phyloP scores from a whole-genome alignment of 352 stramenopile genomes.

The Phytophthora aleatoria region DNA sequence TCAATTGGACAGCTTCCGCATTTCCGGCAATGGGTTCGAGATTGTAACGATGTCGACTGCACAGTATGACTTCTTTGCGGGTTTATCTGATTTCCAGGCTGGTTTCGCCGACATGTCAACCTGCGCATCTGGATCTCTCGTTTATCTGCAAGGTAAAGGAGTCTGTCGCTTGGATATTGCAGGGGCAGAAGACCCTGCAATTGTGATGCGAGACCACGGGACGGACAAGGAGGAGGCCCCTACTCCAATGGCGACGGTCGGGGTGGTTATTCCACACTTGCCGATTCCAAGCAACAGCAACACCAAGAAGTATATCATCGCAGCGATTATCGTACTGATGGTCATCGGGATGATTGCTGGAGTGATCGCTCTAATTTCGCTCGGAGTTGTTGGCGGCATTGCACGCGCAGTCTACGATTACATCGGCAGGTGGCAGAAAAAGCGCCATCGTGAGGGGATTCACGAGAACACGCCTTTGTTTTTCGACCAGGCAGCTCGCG shows the following conservation, averaged over 20 bases:
- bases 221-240: constrained; percentile 14
- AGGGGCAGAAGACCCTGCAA: constrained; percentile 36
- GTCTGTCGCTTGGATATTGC: constrained; percentile 55
- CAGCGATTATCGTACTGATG: constrained; percentile 45
- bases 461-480: constrained; percentile 76
- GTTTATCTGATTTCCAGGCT: constrained; percentile 55
- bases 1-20: constrained; percentile 51
- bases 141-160: constrained; percentile 62
- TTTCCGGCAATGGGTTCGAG: constrained; percentile 58
- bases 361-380: constrained; percentile 32
- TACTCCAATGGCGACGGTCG: constrained; percentile 39
- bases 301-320: constrained; percentile 60
- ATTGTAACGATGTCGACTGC: constrained; percentile 51
- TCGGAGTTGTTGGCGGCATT: constrained; percentile 44
- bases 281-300: constrained; percentile 24
- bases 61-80: constrained; percentile 76
- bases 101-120: constrained; percentile 58
- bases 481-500: constrained; percentile 68
- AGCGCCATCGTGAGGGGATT: constrained; percentile 51
- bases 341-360: constrained; percentile 33
- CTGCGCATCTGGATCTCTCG: constrained; percentile 47
- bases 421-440: constrained; percentile 40
- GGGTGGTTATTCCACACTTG: constrained; percentile 43
- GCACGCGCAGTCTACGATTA: constrained; percentile 51
- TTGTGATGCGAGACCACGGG: constrained; percentile 32